Evolutionary conservation across 2,329 filamentous ascomycete genomes (phyloP).

Genomic region (Trichoderma brevicompactum): DNA sequence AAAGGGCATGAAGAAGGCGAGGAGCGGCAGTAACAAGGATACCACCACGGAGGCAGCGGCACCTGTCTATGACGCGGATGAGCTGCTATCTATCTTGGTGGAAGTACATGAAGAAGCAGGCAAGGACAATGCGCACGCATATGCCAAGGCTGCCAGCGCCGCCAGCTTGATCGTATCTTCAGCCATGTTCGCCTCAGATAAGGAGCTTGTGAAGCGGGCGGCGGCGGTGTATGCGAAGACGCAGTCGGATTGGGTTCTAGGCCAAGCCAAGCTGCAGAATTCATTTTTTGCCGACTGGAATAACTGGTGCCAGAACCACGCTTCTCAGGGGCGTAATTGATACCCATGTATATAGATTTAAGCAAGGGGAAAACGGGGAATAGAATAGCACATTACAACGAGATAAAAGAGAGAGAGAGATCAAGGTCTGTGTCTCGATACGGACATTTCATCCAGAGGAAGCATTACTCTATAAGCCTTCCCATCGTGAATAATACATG

Average conservation of each 20-base stretch:
- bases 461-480: constrained; percentile 44
- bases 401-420: neutral
- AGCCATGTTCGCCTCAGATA: constrained; percentile 60
- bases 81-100: constrained; percentile 62
- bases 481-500: constrained; percentile 44
- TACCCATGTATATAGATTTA: constrained; percentile 34
- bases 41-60: neutral
- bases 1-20: constrained; percentile 65
- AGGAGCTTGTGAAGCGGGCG: constrained; percentile 57
- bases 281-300: constrained; percentile 74
- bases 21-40: constrained; percentile 36
- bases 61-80: constrained; percentile 39
- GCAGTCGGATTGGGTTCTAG: constrained; percentile 60
- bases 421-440: neutral
- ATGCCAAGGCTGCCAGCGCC: constrained; percentile 74
- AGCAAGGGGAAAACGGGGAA: neutral
- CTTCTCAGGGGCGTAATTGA: constrained; percentile 39
- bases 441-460: constrained; percentile 34
- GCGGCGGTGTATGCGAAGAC: constrained; percentile 68
- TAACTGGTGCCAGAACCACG: constrained; percentile 68
- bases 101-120: constrained; percentile 71
- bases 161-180: constrained; percentile 71
- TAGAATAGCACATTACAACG: neutral
- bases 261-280: constrained; percentile 63
- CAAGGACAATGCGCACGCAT: constrained; percentile 68